Evolutionary conservation across 208 protist species (phyloP), one percentile per base, ranked within the genome.

Genomic region (Lotmaria passim): DNA sequence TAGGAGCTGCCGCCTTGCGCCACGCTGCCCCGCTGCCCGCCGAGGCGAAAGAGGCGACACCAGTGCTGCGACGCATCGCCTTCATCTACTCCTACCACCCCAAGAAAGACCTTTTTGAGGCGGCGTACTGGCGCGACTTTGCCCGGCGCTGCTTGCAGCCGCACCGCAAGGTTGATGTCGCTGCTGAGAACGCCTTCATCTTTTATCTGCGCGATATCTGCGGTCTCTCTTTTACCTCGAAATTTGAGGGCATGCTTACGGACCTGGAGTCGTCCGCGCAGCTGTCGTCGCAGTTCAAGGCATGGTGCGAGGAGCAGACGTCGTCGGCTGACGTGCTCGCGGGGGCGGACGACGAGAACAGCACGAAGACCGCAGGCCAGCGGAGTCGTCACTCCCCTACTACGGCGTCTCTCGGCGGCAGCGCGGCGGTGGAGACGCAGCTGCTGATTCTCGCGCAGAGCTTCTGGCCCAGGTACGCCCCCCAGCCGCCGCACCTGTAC

Each of bases 221-320:
- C 76, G 98, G 98, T 28, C 75, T 83, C 8, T 75, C 66, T 10
- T 98, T 98, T 59, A 98, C 96, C 1, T 86, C 78, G 19, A 98
- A 98, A 74, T 92, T 99, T 26, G 98, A 99, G 80, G 97, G 96
- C 28, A 99, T 99, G 97, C 34, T 95, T 12, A 76, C 71, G 26
- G 92, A 96, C 66, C 26, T 89, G 24, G 57, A 51, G 31, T 47
- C 70, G 15, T 81, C 66, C 12, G 41, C 75, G 24, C 71, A 79
- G 43, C 70, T 92, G 19, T 83, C 78, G 58, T 23, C 73, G 41
- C 56, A 73, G 44, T 92, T 80, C 68, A 72, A 77, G 41, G 56
- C 51, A 30, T 91, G 81, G 85, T 57, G 65, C 5, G 56, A 56
- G 7, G 33, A 55, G 47, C 48, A 57, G 55, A 23, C 59, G 24